Base-by-base conservation (phyloP, 2,329 filamentous ascomycete genomes). In the Xylaria sp. region DNA sequence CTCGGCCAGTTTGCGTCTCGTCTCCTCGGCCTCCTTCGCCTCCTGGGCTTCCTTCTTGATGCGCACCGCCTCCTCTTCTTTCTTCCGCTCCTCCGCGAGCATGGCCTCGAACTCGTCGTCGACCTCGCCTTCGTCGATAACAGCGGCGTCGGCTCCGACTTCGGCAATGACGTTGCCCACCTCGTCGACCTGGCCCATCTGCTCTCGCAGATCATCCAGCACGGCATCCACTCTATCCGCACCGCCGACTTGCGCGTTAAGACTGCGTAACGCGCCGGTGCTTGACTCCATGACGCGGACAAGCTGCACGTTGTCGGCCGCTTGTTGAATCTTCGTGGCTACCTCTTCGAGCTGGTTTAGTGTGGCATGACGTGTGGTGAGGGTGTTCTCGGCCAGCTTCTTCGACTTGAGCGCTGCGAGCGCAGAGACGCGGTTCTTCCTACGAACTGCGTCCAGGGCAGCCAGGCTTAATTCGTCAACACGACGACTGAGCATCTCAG, bases 51-150 rank as follows among this genome's bases (percentile, higher is more conserved):
- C 81, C 63, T 75, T 79, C 58, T 82, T 83, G 75, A 84, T 78
- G 68, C 77, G 77, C 64, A 79, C 74, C 12, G 79, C 80, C 68
- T 82, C 82, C 68, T 84, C 82, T 66, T 88, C 85, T 76, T 87
- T 86, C 76, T 83, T 83, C 72, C 77, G 81, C 74, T 89, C 87
- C 72, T 88, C 85, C 41, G 78, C 83, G 80, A 94, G 90, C 82
- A 99, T 83, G 3, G 86, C 90, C 73, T 92, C 91, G 56, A 98
- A 86, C 82, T 98, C 95, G 69, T 95, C 92, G 74, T 98, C 94
- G 64, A 98, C 89, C 79, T 97, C 94, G 23, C 78, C 86, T 77
- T 97, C 94, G 78, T 97, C 93, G 39, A 97, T 84, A 0, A 79
- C 71, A 77, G 39, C 80, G 63, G 75, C 78, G 23, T 15, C 60